Percentiles rank a stretch among this genome's conserved stretches.
phyloP scores from a whole-genome alignment of 1,284 basidiomycete species.

The Grifola frondosa region DNA sequence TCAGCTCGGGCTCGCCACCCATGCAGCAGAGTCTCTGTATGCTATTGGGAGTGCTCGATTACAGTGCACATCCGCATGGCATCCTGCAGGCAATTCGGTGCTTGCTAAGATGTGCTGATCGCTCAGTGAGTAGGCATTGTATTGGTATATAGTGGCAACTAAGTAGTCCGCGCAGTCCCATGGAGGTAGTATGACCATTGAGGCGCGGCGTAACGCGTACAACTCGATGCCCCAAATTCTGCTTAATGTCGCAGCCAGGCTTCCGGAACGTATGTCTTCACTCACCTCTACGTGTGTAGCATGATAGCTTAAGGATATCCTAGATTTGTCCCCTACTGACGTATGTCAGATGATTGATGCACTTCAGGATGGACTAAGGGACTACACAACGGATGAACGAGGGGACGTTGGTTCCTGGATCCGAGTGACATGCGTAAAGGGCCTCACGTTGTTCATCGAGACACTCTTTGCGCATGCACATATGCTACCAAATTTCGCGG shows the following conservation, averaged over 20 bases:
- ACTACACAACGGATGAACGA: constrained; percentile 92
- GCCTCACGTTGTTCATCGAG: constrained; percentile 51
- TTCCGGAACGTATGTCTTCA: constrained; percentile 49
- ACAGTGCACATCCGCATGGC: constrained; percentile 51
- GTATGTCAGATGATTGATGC: constrained; percentile 49
- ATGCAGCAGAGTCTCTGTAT: constrained; percentile 79
- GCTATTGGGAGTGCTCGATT: constrained; percentile 74
- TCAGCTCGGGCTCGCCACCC: constrained; percentile 50
- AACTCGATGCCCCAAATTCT: constrained; percentile 64
- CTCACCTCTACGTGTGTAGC: too few species aligned
- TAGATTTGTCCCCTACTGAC: constrained; percentile 49
- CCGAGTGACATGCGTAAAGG: constrained; percentile 72
- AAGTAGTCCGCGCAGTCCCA: constrained; percentile 38
- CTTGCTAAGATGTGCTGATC: constrained; percentile 58
- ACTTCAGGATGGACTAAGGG: constrained; percentile 69
- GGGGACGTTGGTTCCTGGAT: constrained; percentile 99
- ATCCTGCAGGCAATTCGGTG: constrained; percentile 54
- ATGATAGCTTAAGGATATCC: constrained; percentile 2
- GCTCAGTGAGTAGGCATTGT: constrained; percentile 43
- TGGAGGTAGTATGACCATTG: constrained; percentile 50
- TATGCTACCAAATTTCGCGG: constrained; percentile 42
- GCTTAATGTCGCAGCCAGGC: constrained; percentile 40
- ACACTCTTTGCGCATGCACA: constrained; percentile 45
- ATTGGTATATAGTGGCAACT: constrained; percentile 6
- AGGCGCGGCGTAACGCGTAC: constrained; percentile 72